Evolutionary conservation across 768 basidiomycete species (phyloP).

Genomic region (Hygrocybe punicea): DNA sequence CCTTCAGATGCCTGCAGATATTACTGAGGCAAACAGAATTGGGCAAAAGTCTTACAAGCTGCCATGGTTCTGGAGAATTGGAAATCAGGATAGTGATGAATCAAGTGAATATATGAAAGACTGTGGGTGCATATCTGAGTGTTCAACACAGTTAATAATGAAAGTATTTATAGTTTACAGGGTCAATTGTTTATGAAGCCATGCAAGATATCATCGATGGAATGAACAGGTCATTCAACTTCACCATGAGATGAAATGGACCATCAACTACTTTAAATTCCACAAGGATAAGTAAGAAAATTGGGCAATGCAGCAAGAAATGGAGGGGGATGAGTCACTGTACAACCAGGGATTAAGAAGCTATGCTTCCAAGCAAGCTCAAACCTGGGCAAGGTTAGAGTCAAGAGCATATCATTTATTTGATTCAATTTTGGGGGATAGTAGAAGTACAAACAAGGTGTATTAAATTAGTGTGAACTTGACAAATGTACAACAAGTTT

Average conservation of each 20-base stretch:
- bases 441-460: no score
- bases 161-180: constrained; percentile 6
- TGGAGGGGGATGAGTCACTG: background rate
- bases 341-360: background rate
- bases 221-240: constrained; percentile 15
- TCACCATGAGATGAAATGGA: constrained; percentile 20
- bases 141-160: background rate
- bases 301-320: background rate
- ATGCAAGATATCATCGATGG: constrained; percentile 17
- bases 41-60: constrained; percentile 1
- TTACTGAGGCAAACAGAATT: constrained; percentile 1
- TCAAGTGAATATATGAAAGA: constrained; percentile 4
- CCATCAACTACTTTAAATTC: constrained; percentile 9
- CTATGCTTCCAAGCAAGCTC: background rate
- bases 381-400: no score
- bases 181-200: constrained; percentile 15
- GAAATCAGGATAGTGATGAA: background rate
- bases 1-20: constrained; percentile 3
- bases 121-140: background rate
- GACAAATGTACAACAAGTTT: no score
- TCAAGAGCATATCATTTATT: no score
- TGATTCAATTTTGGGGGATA: no score
- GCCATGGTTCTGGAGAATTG: constrained; percentile 8
- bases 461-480: no score
- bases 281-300: no score